Percentiles rank a stretch among this genome's conserved stretches.
Conservation (phyloP, 2,329 filamentous ascomycete species). For the Cytospora chrysosperma region DNA sequence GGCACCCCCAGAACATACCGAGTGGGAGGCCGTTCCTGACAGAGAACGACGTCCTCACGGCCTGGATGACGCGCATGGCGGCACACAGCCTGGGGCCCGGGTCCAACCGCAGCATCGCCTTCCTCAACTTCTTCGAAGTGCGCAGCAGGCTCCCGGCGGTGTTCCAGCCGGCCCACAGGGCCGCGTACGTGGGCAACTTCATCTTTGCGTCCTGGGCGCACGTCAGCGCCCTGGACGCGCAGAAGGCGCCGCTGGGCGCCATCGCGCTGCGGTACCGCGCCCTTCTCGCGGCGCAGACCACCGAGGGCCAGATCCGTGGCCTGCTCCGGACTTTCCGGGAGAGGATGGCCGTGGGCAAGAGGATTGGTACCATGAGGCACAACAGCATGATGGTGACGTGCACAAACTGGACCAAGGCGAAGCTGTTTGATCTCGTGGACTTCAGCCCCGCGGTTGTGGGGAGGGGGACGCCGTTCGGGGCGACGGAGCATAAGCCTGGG, state of each 20-base stretch:
- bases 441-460: conserved; percentile 34
- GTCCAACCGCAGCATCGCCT: conserved; percentile 33
- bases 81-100: conserved; percentile 27
- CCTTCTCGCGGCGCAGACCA: conserved; percentile 23
- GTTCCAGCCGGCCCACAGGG: conserved; percentile 30
- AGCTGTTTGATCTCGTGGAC: conserved; percentile 36
- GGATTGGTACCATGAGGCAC: conserved; percentile 4
- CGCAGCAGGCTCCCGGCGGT: conserved; percentile 33
- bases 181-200: conserved; percentile 29
- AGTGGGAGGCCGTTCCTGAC: conserved; percentile 39
- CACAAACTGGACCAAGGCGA: conserved; percentile 31
- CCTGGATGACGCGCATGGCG: conserved; percentile 39
- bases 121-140: conserved; percentile 42
- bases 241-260: conserved; percentile 20
- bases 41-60: conserved; percentile 46
- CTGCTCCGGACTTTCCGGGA: conserved; percentile 18
- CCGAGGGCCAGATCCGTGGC: conserved; percentile 24
- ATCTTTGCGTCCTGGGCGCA: conserved; percentile 15
- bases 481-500: neutral
- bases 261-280: conserved; percentile 24
- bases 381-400: conserved; percentile 14
- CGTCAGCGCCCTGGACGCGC: conserved; percentile 14
- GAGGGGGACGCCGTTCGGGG: neutral
- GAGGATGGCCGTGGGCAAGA: conserved; percentile 4
- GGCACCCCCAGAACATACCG: conserved; percentile 20